Evolutionary conservation across 202 grass and related monocot genomes (phyloP), one percentile per base, ranked within the genome.

Genomic region (Carex arenaria): DNA sequence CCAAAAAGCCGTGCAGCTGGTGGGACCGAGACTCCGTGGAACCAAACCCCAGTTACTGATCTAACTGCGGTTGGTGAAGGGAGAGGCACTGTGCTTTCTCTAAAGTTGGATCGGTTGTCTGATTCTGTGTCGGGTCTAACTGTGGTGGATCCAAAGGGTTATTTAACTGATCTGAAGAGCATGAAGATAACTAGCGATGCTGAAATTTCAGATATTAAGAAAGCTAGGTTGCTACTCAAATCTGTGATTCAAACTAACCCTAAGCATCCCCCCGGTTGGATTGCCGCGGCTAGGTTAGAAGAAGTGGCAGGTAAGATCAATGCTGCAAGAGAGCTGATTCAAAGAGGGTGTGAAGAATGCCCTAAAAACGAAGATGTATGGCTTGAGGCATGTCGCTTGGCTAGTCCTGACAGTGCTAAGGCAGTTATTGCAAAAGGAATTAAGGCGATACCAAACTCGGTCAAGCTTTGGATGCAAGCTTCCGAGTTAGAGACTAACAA

Each of bases 141-240:
- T 22, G 94, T 97, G 19, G 95, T 97, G 64, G 95, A 97, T 87
- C 95, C 95, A 18, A 97, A 97, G 81, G 95, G 95, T 2, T 97
- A 97, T 84, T 68, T 97, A 62, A 94, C 95, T 5, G 94, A 93
- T 57, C 83, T 98, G 20, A 98, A 94, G 75, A 94, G 95, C 80
- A 98, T 98, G 92, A 98, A 98, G 68, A 98, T 98, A 63, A 98
- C 95, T 3, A 98, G 95, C 14, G 95, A 98, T 69, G 95, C 95
- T 38, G 95, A 98, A 86, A 98, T 98, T n/a, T 98, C 92, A 43
- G 95, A 98, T 78, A 94, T 98, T 65, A 98, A 98, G 56, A 98
- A 98, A 87, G 95, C 95, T 3, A 87, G 92, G 7, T 84, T 98
- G 15, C 60, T 98, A 74, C 92, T 94, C 13, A 93, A 94, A 79